A percentile compares a stretch with the other conserved stretches of the same genome.
Evolutionary conservation across 148 eudicot species (phyloP).

Genomic region (Hydrangea macrophylla): DNA sequence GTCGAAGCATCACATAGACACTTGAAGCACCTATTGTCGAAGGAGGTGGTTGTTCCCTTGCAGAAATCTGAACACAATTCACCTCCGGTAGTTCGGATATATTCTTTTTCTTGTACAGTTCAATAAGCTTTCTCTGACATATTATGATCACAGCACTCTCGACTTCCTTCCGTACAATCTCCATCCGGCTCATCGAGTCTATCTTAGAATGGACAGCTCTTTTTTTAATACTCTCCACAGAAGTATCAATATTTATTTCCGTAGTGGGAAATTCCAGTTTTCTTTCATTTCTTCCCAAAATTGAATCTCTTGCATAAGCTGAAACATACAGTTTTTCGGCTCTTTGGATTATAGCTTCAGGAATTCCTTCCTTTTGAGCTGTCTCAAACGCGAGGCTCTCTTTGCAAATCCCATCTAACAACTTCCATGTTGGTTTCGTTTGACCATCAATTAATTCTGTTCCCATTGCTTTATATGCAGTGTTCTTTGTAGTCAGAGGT

Average conservation of each 20-base stretch:
- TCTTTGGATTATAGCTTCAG: conserved; percentile 59
- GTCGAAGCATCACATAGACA: conserved; percentile 82
- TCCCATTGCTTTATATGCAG: conserved; percentile 75
- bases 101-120: conserved; percentile 34
- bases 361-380: conserved; percentile 85
- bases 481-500: conserved; percentile 56
- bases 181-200: conserved; percentile 17
- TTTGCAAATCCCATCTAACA: conserved; percentile 86
- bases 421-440: conserved; percentile 84
- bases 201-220: conserved; percentile 3
- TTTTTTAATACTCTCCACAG: conserved; percentile 8
- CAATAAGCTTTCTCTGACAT: conserved; percentile 53
- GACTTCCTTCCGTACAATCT: conserved; percentile 40
- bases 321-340: conserved; percentile 73
- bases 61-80: conserved; percentile 52
- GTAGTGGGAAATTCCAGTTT: conserved; percentile 6
- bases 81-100: conserved; percentile 27
- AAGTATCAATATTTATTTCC: conserved; percentile 11
- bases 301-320: conserved; percentile 37
- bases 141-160: conserved; percentile 47
- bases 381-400: conserved; percentile 99
- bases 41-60: conserved; percentile 90
- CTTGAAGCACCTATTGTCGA: conserved; percentile 85
- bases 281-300: conserved; percentile 14
- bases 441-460: conserved; percentile 60